Evolutionary conservation across 176 grass and related monocot species (phyloP).

Genomic region (Avena eriantha): DNA sequence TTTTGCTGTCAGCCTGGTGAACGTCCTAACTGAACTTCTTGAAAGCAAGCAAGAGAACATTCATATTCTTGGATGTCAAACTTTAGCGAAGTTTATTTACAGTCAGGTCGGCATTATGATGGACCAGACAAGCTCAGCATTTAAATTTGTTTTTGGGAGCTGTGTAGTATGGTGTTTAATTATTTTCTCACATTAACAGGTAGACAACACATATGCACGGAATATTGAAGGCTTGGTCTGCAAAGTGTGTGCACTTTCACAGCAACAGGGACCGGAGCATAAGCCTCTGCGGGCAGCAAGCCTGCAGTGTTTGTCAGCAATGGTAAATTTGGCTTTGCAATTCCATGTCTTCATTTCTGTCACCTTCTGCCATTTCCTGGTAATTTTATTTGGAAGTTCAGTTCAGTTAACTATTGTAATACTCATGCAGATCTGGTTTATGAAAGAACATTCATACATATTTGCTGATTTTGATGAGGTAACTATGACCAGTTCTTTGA

Average conservation of each 20-base stretch:
- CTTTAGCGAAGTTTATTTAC: slow-evolving; percentile 88
- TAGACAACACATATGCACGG: slow-evolving; percentile 82
- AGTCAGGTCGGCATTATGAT: slow-evolving; percentile 63
- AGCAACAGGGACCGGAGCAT: slow-evolving; percentile 61
- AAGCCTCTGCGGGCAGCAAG: slow-evolving; percentile 72
- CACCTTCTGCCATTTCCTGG: not conserved
- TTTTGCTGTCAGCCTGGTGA: slow-evolving; percentile 93
- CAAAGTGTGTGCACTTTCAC: slow-evolving; percentile 78
- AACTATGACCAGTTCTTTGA: slow-evolving; percentile 19
- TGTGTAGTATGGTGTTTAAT: not conserved
- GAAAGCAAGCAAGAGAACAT: slow-evolving; percentile 91
- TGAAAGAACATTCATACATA: slow-evolving; percentile 85
- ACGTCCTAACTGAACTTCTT: slow-evolving; percentile 83
- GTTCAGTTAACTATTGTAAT: slow-evolving; percentile 29
- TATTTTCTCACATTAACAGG: slow-evolving; percentile 52
- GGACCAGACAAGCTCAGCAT: not conserved
- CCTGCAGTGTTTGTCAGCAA: slow-evolving; percentile 87
- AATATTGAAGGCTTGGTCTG: slow-evolving; percentile 82
- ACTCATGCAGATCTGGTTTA: slow-evolving; percentile 82
- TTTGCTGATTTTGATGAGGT: slow-evolving; percentile 93
- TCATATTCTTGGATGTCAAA: slow-evolving; percentile 91
- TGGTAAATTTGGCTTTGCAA: slow-evolving; percentile 55
- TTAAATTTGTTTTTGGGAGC: not conserved
- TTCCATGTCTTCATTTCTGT: slow-evolving; percentile 8
- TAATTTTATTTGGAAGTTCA: slow-evolving; percentile 22